Evolutionary conservation across 2,329 filamentous ascomycete genomes (phyloP), one percentile per base, ranked within the genome.

Genomic region (Monilinia polystroma): DNA sequence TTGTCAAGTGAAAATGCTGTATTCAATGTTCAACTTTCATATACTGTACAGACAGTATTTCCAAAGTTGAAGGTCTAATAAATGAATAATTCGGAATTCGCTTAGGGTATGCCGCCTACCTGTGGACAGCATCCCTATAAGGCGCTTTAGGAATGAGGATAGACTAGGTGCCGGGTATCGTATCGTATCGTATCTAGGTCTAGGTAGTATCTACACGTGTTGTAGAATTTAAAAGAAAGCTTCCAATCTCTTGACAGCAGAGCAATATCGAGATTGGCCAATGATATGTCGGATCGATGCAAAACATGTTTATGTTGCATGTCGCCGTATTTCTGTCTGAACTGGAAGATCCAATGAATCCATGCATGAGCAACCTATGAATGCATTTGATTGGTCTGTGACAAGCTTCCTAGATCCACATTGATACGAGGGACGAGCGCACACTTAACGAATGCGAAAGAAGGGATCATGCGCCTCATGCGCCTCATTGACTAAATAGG

Each of bases 391-490:
- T 59, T 59, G 41, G 20, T 6, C 45, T 18, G 4, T 20, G 7
- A 47, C 18, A 32, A 32, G 23, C 23, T 23, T 23, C 23, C 23
- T 1, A 23, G 23, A 32, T 32, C 32, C 3, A 6, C 16, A 20
- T 47, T 4, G 4, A 23, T 45, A 16, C 23, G 11, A 32, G 5
- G n/a, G 2, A 16, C 26, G 20, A 59, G n/a, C 18, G 43, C 49
- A 43, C 43, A 43, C 32, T 57, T 35, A 45, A 49, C 32, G 41
- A 41, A 53, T 54, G 35, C 54, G 54, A 59, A 59, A 47, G 29
- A 59, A 47, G 43, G 26, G 52, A 55, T 64, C 41, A 64, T 23
- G 16, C 23, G 26, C 52, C 23, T 63, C 14, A 60, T 49, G 23
- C 43, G 47, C 26, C 43, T 43, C 51, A 45, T 49, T 29, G 2